These are phyloP conservation scores for Berberis thunbergii DNA, from an alignment of 164 flowering plant genomes.

Conservation along the genomic window DNA sequence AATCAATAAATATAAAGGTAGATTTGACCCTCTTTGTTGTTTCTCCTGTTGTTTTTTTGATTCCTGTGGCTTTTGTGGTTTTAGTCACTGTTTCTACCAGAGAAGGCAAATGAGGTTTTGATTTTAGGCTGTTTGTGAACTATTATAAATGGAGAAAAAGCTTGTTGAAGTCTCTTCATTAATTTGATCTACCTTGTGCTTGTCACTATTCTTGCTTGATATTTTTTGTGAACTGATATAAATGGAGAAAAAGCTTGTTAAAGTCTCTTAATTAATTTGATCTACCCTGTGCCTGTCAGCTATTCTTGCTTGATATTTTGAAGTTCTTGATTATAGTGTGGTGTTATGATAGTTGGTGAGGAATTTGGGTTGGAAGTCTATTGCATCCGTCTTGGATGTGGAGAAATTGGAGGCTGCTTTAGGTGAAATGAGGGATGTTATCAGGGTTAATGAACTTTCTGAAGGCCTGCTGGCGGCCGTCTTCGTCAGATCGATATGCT, in stretches of 20 bases:
- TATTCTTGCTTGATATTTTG: not conserved
- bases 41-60: not conserved
- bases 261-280: not conserved
- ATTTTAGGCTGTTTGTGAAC: not conserved
- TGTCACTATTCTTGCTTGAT: not conserved
- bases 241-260: not conserved
- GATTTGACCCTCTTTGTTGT: constrained; percentile 8
- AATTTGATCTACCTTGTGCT: no score
- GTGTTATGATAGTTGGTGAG: not conserved
- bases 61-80: constrained; percentile 4
- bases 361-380: constrained; percentile 6
- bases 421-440: constrained; percentile 84
- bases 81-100: constrained; percentile 3
- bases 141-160: no score
- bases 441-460: constrained; percentile 54
- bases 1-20: not conserved
- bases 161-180: no score
- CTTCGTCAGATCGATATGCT: constrained; percentile 30
- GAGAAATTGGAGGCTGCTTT: constrained; percentile 32
- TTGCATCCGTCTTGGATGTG: constrained; percentile 33
- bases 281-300: not conserved
- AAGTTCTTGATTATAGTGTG: not conserved
- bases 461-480: constrained; percentile 58
- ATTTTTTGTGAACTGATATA: not conserved
- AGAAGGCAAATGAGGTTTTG: constrained; percentile 2